Percentiles rank a stretch among this genome's conserved stretches.
Conservation (phyloP, 306 rosid genomes). For the Vigna radiata region DNA sequence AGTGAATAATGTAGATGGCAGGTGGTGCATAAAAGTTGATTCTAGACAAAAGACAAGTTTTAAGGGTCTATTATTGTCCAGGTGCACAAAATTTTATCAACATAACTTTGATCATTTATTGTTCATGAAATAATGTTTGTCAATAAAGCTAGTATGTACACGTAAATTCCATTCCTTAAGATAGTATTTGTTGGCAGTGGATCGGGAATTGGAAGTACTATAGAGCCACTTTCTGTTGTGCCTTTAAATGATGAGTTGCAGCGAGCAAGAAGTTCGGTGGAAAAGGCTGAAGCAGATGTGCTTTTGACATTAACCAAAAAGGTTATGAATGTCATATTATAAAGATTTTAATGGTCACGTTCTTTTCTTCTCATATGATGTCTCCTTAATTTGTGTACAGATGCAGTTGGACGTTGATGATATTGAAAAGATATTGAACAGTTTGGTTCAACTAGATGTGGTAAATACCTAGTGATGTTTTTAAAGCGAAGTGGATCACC, state of each 20-base stretch:
- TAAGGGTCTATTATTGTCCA: conserved; percentile 81
- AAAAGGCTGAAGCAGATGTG: conserved; percentile 86
- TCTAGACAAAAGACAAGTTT: conserved; percentile 62
- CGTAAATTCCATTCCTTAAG: conserved; percentile 50
- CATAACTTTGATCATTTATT: conserved; percentile 37
- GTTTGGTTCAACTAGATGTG: conserved; percentile 80
- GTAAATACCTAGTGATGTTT: conserved; percentile 57
- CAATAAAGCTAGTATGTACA: conserved; percentile 30
- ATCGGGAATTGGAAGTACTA: conserved; percentile 69
- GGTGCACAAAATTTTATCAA: conserved; percentile 58
- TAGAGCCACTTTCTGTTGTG: conserved; percentile 87
- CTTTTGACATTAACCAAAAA: conserved; percentile 75
- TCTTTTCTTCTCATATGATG: conserved; percentile 35
- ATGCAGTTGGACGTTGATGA: conserved; percentile 80
- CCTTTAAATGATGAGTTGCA: conserved; percentile 94
- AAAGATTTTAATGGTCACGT: conserved; percentile 36
- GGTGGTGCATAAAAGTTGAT: conserved; percentile 86
- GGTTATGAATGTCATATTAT: conserved; percentile 56
- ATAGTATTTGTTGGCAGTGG: conserved; percentile 65
- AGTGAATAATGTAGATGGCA: conserved; percentile 80
- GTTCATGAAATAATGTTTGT: conserved; percentile 39
- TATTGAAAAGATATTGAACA: conserved; percentile 62
- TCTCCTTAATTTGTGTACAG: conserved; percentile 55
- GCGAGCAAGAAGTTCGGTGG: conserved; percentile 73
- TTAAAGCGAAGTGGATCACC: conserved; percentile 39